phyloP scores from a whole-genome alignment of 108 stramenopile species.

The Hondaea fermentalgiana region DNA sequence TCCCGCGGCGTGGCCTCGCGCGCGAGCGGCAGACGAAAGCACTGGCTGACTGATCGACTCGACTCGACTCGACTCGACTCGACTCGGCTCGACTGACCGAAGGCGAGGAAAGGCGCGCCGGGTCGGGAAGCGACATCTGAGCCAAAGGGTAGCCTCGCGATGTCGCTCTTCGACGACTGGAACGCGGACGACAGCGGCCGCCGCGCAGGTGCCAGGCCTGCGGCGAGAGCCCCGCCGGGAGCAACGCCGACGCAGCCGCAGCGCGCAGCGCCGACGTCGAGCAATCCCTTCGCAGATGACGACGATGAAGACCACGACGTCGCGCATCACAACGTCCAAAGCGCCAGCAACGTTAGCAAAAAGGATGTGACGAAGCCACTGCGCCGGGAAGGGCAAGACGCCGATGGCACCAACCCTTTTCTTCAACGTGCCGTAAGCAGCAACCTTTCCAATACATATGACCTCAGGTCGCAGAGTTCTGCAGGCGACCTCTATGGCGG shows the following conservation, averaged over 20 bases:
- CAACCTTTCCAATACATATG: neutral
- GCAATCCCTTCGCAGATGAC: neutral
- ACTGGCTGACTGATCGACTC: too few relatives aligned
- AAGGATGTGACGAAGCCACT: neutral
- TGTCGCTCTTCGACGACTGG: constrained; percentile 17
- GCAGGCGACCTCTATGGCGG: neutral
- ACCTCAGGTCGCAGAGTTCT: neutral
- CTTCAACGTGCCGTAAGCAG: neutral
- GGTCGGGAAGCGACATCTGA: too few relatives aligned
- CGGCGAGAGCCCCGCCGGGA: neutral
- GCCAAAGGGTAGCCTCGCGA: neutral
- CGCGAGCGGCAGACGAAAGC: too few relatives aligned
- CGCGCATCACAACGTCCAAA: neutral
- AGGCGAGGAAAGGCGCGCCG: too few relatives aligned
- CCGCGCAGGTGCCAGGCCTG: neutral
- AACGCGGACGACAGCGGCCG: neutral
- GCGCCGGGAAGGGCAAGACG: too few relatives aligned
- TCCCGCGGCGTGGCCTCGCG: too few relatives aligned
- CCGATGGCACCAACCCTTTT: too few relatives aligned
- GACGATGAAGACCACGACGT: neutral
- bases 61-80: too few relatives aligned
- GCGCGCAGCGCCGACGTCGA: neutral
- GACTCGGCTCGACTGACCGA: too few relatives aligned
- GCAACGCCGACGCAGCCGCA: neutral
- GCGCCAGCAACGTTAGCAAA: neutral